These are phyloP conservation scores for Pneumocystis canis DNA, from an alignment of 1,139 yeast species.

Conservation along the genomic window DNA sequence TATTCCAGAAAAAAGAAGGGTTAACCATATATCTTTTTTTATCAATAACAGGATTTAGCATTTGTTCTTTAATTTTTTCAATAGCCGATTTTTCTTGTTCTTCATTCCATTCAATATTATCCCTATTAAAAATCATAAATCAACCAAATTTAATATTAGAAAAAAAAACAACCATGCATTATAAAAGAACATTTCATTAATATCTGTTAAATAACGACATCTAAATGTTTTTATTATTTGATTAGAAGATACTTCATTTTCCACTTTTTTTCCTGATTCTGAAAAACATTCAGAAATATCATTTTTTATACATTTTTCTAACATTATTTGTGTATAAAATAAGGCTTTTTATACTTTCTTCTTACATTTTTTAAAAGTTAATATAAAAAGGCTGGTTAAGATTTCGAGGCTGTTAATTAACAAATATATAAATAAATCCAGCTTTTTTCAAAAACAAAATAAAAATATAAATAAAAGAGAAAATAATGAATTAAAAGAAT, in stretches of 20 bases:
- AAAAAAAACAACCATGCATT: conserved; percentile 55
- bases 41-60: conserved; percentile 56
- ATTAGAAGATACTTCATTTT: background rate
- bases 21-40: conserved; percentile 32
- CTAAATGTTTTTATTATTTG: conserved; percentile 39
- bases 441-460: background rate
- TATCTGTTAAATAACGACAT: conserved; percentile 55
- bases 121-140: too few relatives aligned
- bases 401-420: background rate
- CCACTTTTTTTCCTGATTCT: background rate
- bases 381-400: background rate
- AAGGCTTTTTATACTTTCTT: background rate
- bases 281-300: background rate
- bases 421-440: background rate
- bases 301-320: too few relatives aligned
- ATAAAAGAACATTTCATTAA: conserved; percentile 69
- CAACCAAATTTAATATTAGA: too few relatives aligned
- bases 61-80: conserved; percentile 58
- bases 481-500: too few relatives aligned
- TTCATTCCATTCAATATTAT: conserved; percentile 94
- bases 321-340: background rate
- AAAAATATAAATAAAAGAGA: background rate
- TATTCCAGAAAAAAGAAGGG: conserved; percentile 91
- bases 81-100: conserved; percentile 70
- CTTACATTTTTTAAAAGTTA: background rate